Evolutionary conservation across 2,329 filamentous ascomycete genomes (phyloP), one percentile per base, ranked within the genome.

Genomic region (Xylariaceae sp.): DNA sequence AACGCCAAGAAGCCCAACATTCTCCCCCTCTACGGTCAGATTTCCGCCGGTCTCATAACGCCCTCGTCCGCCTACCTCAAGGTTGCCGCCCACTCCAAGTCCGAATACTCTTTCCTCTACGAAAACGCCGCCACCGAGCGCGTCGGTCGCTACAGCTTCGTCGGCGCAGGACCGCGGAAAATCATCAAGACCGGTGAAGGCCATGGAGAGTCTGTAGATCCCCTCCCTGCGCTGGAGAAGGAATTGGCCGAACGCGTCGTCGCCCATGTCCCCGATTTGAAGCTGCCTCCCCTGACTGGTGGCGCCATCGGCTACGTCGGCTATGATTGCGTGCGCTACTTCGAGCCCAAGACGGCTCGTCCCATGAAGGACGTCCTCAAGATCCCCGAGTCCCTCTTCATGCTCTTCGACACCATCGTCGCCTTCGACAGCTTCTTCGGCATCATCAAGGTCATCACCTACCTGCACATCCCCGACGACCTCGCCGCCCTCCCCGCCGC

Each of bases 311-410:
- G 94, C 61, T 99, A 97, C 73, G 91, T 97, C 4, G 92, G 92
- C 56, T 99, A 99, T 72, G 94, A 99, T 73, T 99, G 94, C 74
- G 90, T 99, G 69, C 87, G 88, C 71, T 97, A 97, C 76, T 99
- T 99, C 68, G 94, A 99, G 80, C 94, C 94, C 62, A 95, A 92
- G 81, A 97, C 94, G n/a, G 87, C 87, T 30, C 84, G 92, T 53
- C 85, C 90, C 2, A 85, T 97, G 80, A 88, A 94, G 75, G 94
- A 99, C 75, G 83, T 95, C 35, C 82, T 97, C 18, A 78, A 88
- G 61, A 90, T 97, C 48, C 94, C 94, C 0, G 94, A 99, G 80
- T 92, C 90, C 60, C 80, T 97, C 35, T 97, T 99, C 74, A 97
- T 97, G 90, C 82, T 99, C 11, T 97, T 91, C 74, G 90, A 97